phyloP scores from a whole-genome alignment of 2,329 filamentous ascomycete species.

The Fusarium liriodendri region DNA sequence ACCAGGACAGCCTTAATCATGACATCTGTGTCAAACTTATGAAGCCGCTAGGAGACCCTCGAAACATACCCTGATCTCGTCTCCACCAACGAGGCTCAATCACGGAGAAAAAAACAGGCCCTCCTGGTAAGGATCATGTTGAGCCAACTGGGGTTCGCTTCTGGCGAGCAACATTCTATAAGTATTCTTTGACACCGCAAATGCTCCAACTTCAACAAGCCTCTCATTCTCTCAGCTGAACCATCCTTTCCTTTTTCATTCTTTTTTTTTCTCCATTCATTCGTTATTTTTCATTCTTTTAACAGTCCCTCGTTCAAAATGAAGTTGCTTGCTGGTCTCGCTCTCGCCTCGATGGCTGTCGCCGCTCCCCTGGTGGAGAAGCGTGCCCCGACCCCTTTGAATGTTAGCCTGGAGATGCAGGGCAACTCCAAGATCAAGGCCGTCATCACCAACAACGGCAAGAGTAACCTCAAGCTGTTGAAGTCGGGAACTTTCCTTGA shows the following conservation, averaged over 20 bases:
- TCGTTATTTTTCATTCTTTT: slow-evolving; percentile 12
- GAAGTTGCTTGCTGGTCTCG: slow-evolving; percentile 44
- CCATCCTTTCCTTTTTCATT: slow-evolving; percentile 12
- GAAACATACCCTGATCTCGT: slow-evolving; percentile 22
- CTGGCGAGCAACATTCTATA: slow-evolving; percentile 12
- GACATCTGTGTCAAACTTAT: slow-evolving; percentile 24
- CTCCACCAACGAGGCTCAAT: slow-evolving; percentile 10
- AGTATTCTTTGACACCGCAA: slow-evolving; percentile 21
- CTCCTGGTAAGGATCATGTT: neutral
- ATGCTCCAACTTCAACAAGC: slow-evolving; percentile 4
- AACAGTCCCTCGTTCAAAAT: slow-evolving; percentile 33
- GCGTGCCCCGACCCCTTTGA: slow-evolving; percentile 54
- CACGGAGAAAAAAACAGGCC: slow-evolving; percentile 5
- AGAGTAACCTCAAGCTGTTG: slow-evolving; percentile 61
- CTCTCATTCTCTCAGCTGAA: slow-evolving; percentile 1
- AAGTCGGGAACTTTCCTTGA: slow-evolving; percentile 66
- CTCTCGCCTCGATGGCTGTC: slow-evolving; percentile 40
- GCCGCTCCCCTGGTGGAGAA: slow-evolving; percentile 38
- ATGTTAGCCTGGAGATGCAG: slow-evolving; percentile 59
- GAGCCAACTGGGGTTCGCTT: slow-evolving; percentile 13
- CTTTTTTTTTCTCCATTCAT: slow-evolving; percentile 13
- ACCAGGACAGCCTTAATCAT: neutral
- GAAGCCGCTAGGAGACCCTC: neutral
- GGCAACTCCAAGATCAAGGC: slow-evolving; percentile 67
- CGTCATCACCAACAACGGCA: slow-evolving; percentile 64